Percentiles rank a stretch among this genome's conserved stretches.
phyloP scores from a whole-genome alignment of 2,329 filamentous ascomycete species.

The Alternaria metachromatica region DNA sequence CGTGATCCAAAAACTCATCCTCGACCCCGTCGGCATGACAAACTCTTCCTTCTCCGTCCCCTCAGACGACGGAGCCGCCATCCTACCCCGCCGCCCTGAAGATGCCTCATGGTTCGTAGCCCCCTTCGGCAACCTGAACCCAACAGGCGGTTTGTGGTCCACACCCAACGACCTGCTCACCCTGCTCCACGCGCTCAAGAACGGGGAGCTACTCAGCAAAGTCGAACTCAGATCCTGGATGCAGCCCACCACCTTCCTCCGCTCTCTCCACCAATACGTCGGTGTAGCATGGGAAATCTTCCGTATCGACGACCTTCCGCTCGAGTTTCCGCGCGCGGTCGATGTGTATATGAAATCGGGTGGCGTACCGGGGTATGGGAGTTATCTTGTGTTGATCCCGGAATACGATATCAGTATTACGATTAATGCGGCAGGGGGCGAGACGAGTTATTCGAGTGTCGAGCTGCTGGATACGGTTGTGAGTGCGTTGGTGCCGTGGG shows the following conservation, averaged over 20 bases:
- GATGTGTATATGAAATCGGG: conserved; percentile 36
- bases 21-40: conserved; percentile 24
- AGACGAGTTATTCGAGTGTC: conserved; percentile 13
- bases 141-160: conserved; percentile 35
- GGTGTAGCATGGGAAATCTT: conserved; percentile 40
- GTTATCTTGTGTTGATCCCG: conserved; percentile 27
- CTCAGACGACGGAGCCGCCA: conserved; percentile 11
- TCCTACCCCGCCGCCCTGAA: conserved; percentile 23
- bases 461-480: conserved; percentile 21
- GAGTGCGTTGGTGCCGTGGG: conserved; percentile 25
- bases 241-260: conserved; percentile 26
- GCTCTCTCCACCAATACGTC: conserved; percentile 29
- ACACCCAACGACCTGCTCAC: conserved; percentile 31
- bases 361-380: conserved; percentile 31
- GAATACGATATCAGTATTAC: conserved; percentile 34
- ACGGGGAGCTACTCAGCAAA: conserved; percentile 21
- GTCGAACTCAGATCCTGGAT: conserved; percentile 29
- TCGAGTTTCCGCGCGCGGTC: conserved; percentile 26
- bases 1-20: conserved; percentile 30
- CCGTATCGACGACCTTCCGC: conserved; percentile 22
- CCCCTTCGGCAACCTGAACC: conserved; percentile 35
- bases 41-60: conserved; percentile 24
- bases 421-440: conserved; percentile 28
- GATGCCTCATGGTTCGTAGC: conserved; percentile 27
- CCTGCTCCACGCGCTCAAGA: conserved; percentile 26